Percentiles rank a stretch among this genome's conserved stretches.
These are phyloP conservation scores for Oryza glumipatula DNA, from an alignment of 176 grass and related monocot species.

Conservation along the genomic window DNA sequence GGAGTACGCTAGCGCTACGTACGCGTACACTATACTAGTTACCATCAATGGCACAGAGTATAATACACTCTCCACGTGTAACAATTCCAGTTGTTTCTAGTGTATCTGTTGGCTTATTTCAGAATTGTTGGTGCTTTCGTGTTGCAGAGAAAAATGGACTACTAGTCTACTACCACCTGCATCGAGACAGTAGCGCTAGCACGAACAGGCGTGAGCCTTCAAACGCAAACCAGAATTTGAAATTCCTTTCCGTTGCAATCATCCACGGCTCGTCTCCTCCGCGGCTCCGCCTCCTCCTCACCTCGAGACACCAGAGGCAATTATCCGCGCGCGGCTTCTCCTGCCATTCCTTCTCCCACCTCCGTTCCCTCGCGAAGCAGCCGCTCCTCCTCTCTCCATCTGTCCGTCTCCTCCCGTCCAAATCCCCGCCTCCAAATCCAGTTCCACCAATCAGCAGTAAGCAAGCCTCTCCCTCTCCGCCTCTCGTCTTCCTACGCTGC, in stretches of 20 bases:
- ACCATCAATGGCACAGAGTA: background rate
- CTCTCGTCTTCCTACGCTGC: background rate
- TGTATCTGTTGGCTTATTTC: background rate
- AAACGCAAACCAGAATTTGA: background rate
- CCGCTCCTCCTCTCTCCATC: background rate
- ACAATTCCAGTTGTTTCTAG: background rate
- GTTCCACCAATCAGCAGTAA: constrained; percentile 20
- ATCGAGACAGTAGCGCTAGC: background rate
- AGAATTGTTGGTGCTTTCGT: too few relatives aligned
- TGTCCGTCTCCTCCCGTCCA: background rate
- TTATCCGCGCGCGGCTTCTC: background rate
- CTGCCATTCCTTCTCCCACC: background rate
- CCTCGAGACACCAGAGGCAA: background rate
- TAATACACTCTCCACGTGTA: background rate
- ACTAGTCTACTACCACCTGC: too few relatives aligned
- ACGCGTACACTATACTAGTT: background rate
- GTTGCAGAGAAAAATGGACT: too few relatives aligned
- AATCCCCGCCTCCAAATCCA: background rate
- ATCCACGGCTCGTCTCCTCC: background rate
- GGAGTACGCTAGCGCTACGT: background rate
- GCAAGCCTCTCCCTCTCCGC: background rate
- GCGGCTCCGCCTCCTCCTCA: background rate
- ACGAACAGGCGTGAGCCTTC: background rate
- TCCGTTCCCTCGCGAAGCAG: constrained; percentile 7
- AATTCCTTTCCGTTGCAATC: background rate